Evolutionary conservation across 2,329 filamentous ascomycete genomes (phyloP), one percentile per base, ranked within the genome.

Genomic region (Pleoardoris graminearum): DNA sequence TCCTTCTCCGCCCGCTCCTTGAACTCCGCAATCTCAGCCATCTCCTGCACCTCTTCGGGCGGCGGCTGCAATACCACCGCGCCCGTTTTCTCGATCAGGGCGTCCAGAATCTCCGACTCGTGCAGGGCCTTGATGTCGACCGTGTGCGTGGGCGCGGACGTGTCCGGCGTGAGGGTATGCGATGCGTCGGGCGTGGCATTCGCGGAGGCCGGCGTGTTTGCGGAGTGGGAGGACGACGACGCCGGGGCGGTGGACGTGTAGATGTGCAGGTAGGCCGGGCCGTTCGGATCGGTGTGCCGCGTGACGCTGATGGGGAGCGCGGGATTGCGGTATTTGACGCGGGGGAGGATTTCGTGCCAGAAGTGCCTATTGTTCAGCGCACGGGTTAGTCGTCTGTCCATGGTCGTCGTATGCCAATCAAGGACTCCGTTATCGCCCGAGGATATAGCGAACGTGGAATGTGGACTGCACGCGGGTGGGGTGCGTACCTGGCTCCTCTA

Each of bases 291-390:
- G 19, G 72, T 65, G 58, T 83, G 86, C 53, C 89, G 88, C 73
- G 88, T 87, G 65, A 96, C 84, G 53, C 89, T 86, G 82, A 97
- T 95, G 37, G 88, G 85, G 39, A 97, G 75, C 11, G 85, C 77
- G 0, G 94, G 94, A 73, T 99, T 99, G 81, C 96, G 88, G 78
- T 87, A 99, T 81, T 99, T 97, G 61, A 99, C 80, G 51, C 90
- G 85, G 19, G 90, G 90, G 42, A 97, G 85, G 70, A 86, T 88
- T 55, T 86, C 80, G 59, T 83, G 85, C 90, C 91, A 96, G 82
- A 99, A 97, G 78, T 90, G 90, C 68, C 92, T 96, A n/a, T n/a
- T n/a, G 60, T 36, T 25, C 5, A 2, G 27, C 19, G 25, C 10
- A 8, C 8, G 10, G 3, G n/a, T 41, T 49, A 23, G 30, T 29